Evolutionary conservation across 192 early-diverging fungal genomes (phyloP).

Genomic region (Allomyces macrogynus): DNA sequence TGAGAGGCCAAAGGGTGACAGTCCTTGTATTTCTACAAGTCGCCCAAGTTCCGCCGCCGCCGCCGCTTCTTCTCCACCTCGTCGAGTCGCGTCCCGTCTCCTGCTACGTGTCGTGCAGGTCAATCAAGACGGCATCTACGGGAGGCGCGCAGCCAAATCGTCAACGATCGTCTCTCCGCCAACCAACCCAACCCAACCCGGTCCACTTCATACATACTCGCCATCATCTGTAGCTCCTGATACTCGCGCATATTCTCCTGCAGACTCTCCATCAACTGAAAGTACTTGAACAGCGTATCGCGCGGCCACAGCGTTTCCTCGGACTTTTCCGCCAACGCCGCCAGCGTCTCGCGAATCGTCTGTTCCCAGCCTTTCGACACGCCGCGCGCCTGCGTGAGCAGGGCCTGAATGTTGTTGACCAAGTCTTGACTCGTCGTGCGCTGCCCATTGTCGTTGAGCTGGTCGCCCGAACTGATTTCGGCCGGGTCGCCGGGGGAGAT

Average conservation of each 20-base stretch:
- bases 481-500: too few species aligned
- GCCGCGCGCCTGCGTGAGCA: constrained; percentile 13
- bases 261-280: constrained; percentile 23
- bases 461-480: too few species aligned
- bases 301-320: constrained; percentile 23
- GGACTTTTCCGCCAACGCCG: constrained; percentile 8
- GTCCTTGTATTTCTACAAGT: too few species aligned
- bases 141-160: neutral
- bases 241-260: constrained; percentile 27
- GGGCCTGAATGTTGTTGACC: constrained; percentile 11
- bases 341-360: constrained; percentile 17
- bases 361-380: constrained; percentile 21
- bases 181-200: neutral
- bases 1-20: too few species aligned
- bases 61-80: too few species aligned
- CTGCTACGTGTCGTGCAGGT: constrained; percentile 13
- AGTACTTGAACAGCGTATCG: constrained; percentile 21
- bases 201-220: constrained; percentile 3
- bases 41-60: too few species aligned
- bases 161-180: neutral
- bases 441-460: too few species aligned
- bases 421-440: constrained; percentile 3
- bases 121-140: constrained; percentile 10
- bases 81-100: too few species aligned
- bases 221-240: constrained; percentile 21